Conservation (phyloP, 2,329 filamentous ascomycete species). For the Aplosporella prunicola region DNA sequence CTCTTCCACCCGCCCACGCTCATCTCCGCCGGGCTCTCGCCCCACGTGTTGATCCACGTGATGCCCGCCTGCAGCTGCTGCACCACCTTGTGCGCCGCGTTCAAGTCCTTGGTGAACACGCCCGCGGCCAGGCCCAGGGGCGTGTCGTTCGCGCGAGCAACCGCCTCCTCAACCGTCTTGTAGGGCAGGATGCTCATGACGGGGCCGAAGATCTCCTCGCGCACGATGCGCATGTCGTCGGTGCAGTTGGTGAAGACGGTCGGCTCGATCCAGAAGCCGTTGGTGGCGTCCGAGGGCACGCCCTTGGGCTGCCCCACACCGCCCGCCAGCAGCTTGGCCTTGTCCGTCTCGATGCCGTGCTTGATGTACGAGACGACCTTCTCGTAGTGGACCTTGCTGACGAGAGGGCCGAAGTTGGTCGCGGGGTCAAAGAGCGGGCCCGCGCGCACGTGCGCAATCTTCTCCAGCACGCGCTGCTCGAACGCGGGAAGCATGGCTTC, state of each 20-base stretch:
- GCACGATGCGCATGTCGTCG: conserved; percentile 68
- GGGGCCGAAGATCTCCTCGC: conserved; percentile 82
- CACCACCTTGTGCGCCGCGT: conserved; percentile 62
- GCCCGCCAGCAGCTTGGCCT: conserved; percentile 64
- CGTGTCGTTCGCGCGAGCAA: conserved; percentile 66
- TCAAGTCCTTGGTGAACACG: conserved; percentile 69
- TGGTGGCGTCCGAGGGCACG: conserved; percentile 37
- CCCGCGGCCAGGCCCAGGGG: conserved; percentile 72
- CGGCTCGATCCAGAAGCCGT: conserved; percentile 76
- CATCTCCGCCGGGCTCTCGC: conserved; percentile 88
- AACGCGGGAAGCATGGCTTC: conserved; percentile 55
- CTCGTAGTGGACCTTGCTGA: conserved; percentile 61
- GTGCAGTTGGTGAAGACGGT: conserved; percentile 82
- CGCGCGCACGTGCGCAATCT: conserved; percentile 59
- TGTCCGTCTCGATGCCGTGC: conserved; percentile 64
- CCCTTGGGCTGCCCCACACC: conserved; percentile 49
- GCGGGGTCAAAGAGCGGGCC: conserved; percentile 61
- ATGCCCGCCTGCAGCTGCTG: conserved; percentile 70
- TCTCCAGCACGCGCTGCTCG: conserved; percentile 58
- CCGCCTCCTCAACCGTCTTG: conserved; percentile 57
- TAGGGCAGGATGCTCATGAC: conserved; percentile 77
- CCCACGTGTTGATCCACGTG: conserved; percentile 90
- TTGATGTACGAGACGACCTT: conserved; percentile 72
- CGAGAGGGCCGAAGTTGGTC: conserved; percentile 79
- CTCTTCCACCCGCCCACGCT: conserved; percentile 86